Evolutionary conservation across 768 basidiomycete species (phyloP).

Genomic region (Gloeopeniophorella convolvens): DNA sequence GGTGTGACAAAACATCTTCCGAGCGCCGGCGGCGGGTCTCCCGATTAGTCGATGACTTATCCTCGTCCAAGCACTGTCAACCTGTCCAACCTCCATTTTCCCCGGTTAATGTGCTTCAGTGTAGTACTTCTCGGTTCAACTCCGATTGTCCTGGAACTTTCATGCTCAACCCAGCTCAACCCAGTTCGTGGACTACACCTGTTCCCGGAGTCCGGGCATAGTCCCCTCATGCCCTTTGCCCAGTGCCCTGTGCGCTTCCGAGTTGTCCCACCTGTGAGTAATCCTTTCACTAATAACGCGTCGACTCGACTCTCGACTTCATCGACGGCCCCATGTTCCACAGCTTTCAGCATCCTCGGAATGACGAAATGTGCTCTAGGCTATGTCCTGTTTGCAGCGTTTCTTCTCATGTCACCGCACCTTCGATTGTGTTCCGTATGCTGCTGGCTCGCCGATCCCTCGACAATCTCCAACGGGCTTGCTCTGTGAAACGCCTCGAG

Average conservation of each 20-base stretch:
- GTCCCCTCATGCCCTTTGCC: constrained; percentile 14
- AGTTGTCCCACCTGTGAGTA: not conserved
- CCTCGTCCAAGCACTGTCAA: too few species aligned
- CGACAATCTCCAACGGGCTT: constrained; percentile 1
- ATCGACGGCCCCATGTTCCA: too few species aligned
- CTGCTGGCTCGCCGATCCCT: not conserved
- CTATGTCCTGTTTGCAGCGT: not conserved
- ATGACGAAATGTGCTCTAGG: not conserved
- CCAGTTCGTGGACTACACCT: too few species aligned
- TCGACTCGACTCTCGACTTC: too few species aligned
- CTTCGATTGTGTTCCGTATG: not conserved
- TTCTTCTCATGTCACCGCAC: not conserved
- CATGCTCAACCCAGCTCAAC: too few species aligned
- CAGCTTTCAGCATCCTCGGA: not conserved
- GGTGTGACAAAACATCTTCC: too few species aligned
- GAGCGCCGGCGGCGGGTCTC: too few species aligned
- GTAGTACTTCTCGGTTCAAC: too few species aligned
- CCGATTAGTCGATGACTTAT: too few species aligned
- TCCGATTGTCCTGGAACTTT: not conserved
- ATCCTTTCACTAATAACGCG: not conserved
- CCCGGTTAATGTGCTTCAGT: too few species aligned
- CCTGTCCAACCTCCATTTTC: too few species aligned
- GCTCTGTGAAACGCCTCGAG: constrained; percentile 9
- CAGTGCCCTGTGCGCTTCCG: constrained; percentile 20
- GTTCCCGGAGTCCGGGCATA: too few species aligned